phyloP scores from a whole-genome alignment of 371 early-diverging fungal species.

The Syncephalastrum monosporum region DNA sequence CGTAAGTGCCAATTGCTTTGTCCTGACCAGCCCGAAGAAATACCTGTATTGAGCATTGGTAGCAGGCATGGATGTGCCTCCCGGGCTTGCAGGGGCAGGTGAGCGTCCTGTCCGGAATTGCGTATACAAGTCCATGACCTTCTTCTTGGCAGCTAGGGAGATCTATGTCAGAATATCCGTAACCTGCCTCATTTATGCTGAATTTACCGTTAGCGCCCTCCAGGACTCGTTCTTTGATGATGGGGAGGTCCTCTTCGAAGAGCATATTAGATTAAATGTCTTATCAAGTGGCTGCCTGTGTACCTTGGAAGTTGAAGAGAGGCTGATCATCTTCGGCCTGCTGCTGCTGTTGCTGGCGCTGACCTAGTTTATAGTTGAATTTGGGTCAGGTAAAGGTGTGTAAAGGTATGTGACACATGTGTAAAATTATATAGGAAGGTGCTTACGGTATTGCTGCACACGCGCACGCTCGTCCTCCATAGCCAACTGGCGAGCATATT shows the following conservation, averaged over 20 bases:
- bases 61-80: conserved; percentile 32
- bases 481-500: conserved; percentile 38
- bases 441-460: conserved; percentile 15
- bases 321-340: conserved; percentile 27
- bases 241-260: conserved; percentile 40
- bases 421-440: background rate
- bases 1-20: background rate
- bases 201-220: conserved; percentile 49
- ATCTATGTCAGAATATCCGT: background rate
- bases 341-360: conserved; percentile 13
- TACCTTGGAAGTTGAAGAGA: conserved; percentile 46
- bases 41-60: conserved; percentile 49
- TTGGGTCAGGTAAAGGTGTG: background rate
- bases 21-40: background rate
- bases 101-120: conserved; percentile 39
- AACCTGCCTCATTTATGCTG: background rate
- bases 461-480: conserved; percentile 36
- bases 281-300: background rate
- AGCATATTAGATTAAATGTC: background rate
- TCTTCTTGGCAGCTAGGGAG: conserved; percentile 46
- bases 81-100: conserved; percentile 2
- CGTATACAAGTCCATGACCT: conserved; percentile 44
- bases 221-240: conserved; percentile 48
- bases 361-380: conserved; percentile 14
- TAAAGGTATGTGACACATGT: conserved; percentile 1